A percentile compares a stretch with the other conserved stretches of the same genome.
These are phyloP conservation scores for Xerocomellus intermedius DNA, from an alignment of 768 basidiomycete genomes.

Conservation along the genomic window DNA sequence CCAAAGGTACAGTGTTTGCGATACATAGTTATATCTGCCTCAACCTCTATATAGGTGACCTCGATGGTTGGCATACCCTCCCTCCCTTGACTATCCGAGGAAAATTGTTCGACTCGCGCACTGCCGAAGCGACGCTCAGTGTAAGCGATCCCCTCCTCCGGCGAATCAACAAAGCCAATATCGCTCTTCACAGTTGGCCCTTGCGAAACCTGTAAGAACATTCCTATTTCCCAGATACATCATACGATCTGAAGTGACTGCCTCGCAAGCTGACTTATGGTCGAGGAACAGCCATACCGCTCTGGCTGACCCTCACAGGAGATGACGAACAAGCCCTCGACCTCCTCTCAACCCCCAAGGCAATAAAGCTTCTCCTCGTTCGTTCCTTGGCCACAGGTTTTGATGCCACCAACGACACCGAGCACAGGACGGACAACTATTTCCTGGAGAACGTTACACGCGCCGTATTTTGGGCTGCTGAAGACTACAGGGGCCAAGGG, in stretches of 20 bases:
- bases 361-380: conserved; percentile 42
- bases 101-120: conserved; percentile 34
- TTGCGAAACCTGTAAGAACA: conserved; percentile 46
- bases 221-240: neutral
- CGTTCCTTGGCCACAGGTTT: conserved; percentile 50
- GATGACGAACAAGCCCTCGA: conserved; percentile 50
- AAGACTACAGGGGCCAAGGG: conserved; percentile 27
- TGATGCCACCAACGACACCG: conserved; percentile 41
- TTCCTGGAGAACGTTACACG: conserved; percentile 42
- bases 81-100: conserved; percentile 34
- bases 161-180: neutral
- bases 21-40: neutral
- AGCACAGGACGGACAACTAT: conserved; percentile 44
- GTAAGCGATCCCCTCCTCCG: conserved; percentile 24
- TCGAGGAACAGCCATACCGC: conserved; percentile 50
- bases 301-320: conserved; percentile 46
- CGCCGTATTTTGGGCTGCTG: conserved; percentile 47
- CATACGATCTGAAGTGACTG: neutral
- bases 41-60: conserved; percentile 28
- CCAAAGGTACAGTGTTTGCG: conserved; percentile 21
- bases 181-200: conserved; percentile 39
- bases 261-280: conserved; percentile 45
- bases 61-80: conserved; percentile 39
- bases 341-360: conserved; percentile 41
- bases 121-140: conserved; percentile 29